Conservation (phyloP, 129 eudicot genomes). For the Artemisia annua region DNA sequence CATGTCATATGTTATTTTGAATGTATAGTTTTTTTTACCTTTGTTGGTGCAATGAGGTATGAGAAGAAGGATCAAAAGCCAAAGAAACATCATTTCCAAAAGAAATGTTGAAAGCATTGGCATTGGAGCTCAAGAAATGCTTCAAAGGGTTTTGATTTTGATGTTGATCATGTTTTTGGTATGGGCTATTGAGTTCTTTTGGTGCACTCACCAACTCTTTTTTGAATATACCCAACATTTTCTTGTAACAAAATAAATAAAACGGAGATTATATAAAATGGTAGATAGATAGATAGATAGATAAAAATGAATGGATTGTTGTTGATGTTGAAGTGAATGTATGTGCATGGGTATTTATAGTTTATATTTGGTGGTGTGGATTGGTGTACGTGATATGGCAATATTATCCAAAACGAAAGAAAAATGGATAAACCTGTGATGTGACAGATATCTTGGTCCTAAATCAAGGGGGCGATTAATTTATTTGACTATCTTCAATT, state of each 20-base stretch:
- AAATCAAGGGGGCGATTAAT: background rate
- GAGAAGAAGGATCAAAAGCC: slow-evolving; percentile 60
- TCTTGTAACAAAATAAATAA: background rate
- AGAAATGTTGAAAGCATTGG: slow-evolving; percentile 61
- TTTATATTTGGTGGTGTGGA: slow-evolving; percentile 5
- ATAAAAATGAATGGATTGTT: slow-evolving; percentile 1
- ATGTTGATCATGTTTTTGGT: slow-evolving; percentile 20
- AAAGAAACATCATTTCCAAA: slow-evolving; percentile 54
- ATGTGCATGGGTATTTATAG: slow-evolving; percentile 18
- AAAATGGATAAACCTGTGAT: slow-evolving; percentile 17
- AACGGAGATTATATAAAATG: background rate
- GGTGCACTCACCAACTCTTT: slow-evolving; percentile 76
- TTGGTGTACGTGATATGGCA: slow-evolving; percentile 22
- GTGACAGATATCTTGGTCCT: background rate
- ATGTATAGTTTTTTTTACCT: slow-evolving; percentile 43
- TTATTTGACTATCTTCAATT: background rate
- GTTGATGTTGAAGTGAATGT: slow-evolving; percentile 6
- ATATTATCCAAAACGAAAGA: slow-evolving; percentile 22
- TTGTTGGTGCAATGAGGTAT: slow-evolving; percentile 33
- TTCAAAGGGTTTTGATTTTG: slow-evolving; percentile 45
- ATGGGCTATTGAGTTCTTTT: slow-evolving; percentile 69
- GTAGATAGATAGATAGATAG: background rate
- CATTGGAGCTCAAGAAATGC: slow-evolving; percentile 45
- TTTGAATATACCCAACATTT: slow-evolving; percentile 83
- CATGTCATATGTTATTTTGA: no score